Evolutionary conservation across 208 protist species (phyloP).

Genomic region (Vickermania spadyakhi): DNA sequence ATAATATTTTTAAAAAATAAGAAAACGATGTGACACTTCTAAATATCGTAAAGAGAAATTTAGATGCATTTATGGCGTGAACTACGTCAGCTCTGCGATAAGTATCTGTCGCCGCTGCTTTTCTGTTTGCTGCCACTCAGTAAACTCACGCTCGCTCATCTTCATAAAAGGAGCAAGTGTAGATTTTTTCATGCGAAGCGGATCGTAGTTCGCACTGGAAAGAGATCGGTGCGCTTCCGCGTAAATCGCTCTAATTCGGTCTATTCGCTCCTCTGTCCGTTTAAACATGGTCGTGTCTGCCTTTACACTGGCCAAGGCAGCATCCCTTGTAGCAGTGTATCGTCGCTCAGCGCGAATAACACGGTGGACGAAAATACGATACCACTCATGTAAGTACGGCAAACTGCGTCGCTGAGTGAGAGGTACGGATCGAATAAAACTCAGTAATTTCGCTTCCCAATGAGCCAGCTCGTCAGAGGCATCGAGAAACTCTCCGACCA

Average conservation of each 20-base stretch:
- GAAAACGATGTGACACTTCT: no score
- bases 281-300: constrained; percentile 32
- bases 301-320: constrained; percentile 17
- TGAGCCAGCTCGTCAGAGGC: constrained; percentile 71
- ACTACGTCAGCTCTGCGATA: constrained; percentile 36
- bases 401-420: constrained; percentile 60
- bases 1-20: no score
- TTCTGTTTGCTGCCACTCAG: constrained; percentile 50
- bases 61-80: no score
- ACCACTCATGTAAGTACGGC: constrained; percentile 67
- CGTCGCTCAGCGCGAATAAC: constrained; percentile 63
- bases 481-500: constrained; percentile 57
- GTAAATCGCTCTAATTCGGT: constrained; percentile 51
- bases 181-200: constrained; percentile 71
- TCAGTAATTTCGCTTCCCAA: constrained; percentile 56
- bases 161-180: constrained; percentile 47
- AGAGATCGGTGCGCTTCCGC: constrained; percentile 68
- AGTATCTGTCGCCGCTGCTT: constrained; percentile 43
- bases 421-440: constrained; percentile 50
- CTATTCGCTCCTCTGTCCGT: constrained; percentile 46
- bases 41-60: no score
- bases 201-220: constrained; percentile 73
- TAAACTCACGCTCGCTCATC: constrained; percentile 62
- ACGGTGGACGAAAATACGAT: constrained; percentile 59
- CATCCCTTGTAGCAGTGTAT: constrained; percentile 52